Percentiles rank a stretch among this genome's conserved stretches.
phyloP scores from a whole-genome alignment of 768 basidiomycete species.

The Boletus fagicola region DNA sequence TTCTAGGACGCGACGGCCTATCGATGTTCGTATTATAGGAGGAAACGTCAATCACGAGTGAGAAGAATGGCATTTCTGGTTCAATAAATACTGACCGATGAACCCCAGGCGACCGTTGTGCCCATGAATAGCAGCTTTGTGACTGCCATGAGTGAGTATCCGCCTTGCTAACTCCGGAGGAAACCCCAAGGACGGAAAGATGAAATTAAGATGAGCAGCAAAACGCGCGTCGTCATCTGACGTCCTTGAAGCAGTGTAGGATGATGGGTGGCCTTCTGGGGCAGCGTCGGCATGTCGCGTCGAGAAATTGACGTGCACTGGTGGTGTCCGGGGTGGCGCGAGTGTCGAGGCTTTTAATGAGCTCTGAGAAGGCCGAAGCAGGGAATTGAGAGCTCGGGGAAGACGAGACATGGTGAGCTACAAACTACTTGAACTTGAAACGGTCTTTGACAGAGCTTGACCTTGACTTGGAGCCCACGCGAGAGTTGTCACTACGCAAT shows the following conservation, averaged over 20 bases:
- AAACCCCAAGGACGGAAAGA: constrained; percentile 69
- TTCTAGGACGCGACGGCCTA: constrained; percentile 76
- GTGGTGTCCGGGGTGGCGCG: constrained; percentile 17
- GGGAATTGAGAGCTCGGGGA: constrained; percentile 14
- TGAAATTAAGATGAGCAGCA: constrained; percentile 54
- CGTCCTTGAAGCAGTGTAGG: not conserved
- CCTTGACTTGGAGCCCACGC: constrained; percentile 12
- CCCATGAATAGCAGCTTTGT: constrained; percentile 58
- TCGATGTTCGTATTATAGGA: constrained; percentile 1
- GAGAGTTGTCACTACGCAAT: not conserved
- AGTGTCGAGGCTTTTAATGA: constrained; percentile 13
- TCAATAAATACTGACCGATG: constrained; percentile 46
- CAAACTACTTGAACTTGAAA: not conserved
- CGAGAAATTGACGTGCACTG: constrained; percentile 8
- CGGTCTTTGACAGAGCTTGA: not conserved
- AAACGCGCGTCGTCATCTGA: constrained; percentile 30
- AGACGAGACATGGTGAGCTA: constrained; percentile 21
- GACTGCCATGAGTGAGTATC: constrained; percentile 76
- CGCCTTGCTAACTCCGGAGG: constrained; percentile 68
- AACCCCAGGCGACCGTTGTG: constrained; percentile 75
- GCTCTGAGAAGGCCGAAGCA: constrained; percentile 11
- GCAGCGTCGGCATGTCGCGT: constrained; percentile 8
- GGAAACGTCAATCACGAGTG: not conserved
- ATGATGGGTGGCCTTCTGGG: constrained; percentile 2
- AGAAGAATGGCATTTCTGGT: not conserved